Evolutionary conservation across 148 eudicot species (phyloP).

Genomic region (Oxyria digyna): DNA sequence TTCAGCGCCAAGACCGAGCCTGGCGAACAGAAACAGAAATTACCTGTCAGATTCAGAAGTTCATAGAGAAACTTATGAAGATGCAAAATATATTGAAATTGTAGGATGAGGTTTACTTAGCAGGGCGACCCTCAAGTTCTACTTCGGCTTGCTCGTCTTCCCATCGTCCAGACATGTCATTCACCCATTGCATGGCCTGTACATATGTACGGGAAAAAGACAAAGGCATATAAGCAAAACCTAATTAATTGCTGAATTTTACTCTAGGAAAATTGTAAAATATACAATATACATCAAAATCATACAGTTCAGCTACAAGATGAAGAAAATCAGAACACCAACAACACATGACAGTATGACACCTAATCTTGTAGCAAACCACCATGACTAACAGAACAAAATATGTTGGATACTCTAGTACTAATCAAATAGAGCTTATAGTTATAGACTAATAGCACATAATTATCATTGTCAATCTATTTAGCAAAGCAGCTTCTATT

Average conservation of each 20-base stretch:
- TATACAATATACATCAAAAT: not conserved
- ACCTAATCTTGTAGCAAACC: not conserved
- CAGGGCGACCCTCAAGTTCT: slow-evolving; percentile 55
- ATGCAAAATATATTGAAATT: not conserved
- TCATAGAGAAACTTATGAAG: not conserved
- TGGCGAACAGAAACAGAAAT: slow-evolving; percentile 14
- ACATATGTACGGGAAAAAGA: not conserved
- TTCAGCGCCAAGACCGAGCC: slow-evolving; percentile 83
- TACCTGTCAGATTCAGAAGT: not conserved
- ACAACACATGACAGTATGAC: not conserved
- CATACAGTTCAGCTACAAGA: not conserved
- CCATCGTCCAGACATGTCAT: slow-evolving; percentile 38
- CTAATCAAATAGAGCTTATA: too few relatives aligned
- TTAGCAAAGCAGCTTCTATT: too few relatives aligned
- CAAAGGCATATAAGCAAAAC: not conserved
- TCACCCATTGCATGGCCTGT: slow-evolving; percentile 84
- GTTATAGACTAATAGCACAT: too few relatives aligned
- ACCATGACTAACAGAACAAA: not conserved
- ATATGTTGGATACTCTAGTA: not conserved
- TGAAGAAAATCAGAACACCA: not conserved
- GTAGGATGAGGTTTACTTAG: slow-evolving; percentile 25
- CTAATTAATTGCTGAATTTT: not conserved
- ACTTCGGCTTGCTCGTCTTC: slow-evolving; percentile 26
- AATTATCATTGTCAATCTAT: not conserved
- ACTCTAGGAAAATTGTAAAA: not conserved